Evolutionary conservation across 768 basidiomycete species (phyloP), one percentile per base, ranked within the genome.

Genomic region (Panellus pusillus): DNA sequence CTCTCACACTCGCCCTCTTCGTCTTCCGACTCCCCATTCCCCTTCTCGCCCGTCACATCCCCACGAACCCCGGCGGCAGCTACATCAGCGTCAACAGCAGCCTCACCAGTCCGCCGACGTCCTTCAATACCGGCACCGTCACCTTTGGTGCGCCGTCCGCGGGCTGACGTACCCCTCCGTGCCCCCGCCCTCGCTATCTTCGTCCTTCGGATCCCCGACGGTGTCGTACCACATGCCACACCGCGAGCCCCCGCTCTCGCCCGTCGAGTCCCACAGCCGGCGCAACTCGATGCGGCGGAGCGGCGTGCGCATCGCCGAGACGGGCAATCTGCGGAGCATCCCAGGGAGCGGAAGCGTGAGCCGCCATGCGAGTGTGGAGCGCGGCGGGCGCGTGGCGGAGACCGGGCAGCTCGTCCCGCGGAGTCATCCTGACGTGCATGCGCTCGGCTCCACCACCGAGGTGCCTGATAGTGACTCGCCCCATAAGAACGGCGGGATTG

Each of bases 171-270:
- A 93, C 61, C 91, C 91, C 0, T 85, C 84, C 6, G 91, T 92
- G 0, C 91, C 91, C 2, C 91, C 91, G 11, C 91, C 91, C 3
- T 89, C 87, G 1, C 69, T 91, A 24, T 88, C 87, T 6, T 88
- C 86, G 7, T 89, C 87, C 9, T 86, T 89, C 60, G 90, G 90
- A 13, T 87, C 86, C 6, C 85, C 87, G 8, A 76, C 74, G 20
- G 76, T 81, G 15, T 73, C 79, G 12, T 77, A 73, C 57, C 70
- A 73, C 52, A 73, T 74, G 50, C 72, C 76, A 14, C 71, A 70
- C 49, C 71, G 78, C n/a, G 82, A 82, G n/a, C 70, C 66, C 17
- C 76, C 78, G 9, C 56, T 70, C 41, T 81, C 79, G 9, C 80
- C 82, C 6, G 71, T 70, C n/a, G 82, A 81, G 58, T 70, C 82